Base-by-base conservation (phyloP, 371 early-diverging fungal species). In the Capillidium heterosporum region DNA sequence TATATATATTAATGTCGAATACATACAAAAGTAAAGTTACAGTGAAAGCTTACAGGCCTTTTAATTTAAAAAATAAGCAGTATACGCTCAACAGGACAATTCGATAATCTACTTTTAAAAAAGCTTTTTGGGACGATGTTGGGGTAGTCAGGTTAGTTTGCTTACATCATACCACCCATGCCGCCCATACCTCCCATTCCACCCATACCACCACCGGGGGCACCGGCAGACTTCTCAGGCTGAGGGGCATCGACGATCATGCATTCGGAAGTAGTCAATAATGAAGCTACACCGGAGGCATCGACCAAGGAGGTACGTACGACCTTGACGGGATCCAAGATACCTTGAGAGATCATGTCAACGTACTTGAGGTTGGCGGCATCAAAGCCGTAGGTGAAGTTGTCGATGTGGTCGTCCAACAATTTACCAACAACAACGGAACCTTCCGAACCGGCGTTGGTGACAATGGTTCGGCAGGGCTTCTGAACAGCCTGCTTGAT, bases 321-420 rank as follows among this genome's bases (percentile, higher is more conserved):
- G 48, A 96, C 96, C 83, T 96, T 96, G 74, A 92, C 82, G 41
- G 97, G 97, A 65, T 96, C 97, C 52, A 96, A 78, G 61, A 96
- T 89, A 67, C 97, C 97, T 63, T 80, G 81, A 65, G 87, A 76
- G 68, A 93, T 86, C 93, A 96, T 87, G 66, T 96, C 93, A 21
- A 76, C 81, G 69, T 92, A 96, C 63, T 87, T 84, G 62, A 89
- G 85, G 59, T 67, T 82, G 48, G 91, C 72, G 50, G 97, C 95
- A 72, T 96, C 87, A 67, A 82, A 96, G 60, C 96, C 95, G 60
- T 66, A 85, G 78, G 87, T 85, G 75, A 87, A 84, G 72, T 84
- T 76, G 42, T 70, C 73, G 53, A 65, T 65, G 52, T 77, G 66
- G 27, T 80, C 66, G 63, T 91, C 92, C 57, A 96, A 75, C 17